These are phyloP conservation scores for Penicillium expansum DNA, from an alignment of 2,329 filamentous ascomycete genomes.

Conservation along the genomic window DNA sequence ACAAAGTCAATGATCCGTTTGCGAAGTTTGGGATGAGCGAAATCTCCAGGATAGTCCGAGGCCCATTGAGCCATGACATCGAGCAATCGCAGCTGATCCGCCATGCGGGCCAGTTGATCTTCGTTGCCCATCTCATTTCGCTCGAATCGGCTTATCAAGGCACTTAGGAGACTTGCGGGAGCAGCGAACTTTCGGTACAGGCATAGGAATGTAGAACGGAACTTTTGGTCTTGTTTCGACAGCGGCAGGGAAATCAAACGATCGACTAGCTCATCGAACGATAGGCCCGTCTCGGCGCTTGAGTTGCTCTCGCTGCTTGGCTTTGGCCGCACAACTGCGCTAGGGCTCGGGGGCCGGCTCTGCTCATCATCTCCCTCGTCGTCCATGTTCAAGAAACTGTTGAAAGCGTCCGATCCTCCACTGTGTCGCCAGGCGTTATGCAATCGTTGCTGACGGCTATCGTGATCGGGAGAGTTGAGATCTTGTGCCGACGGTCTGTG, in stretches of 20 bases:
- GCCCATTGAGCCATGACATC: constrained; percentile 88
- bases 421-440: constrained; percentile 41
- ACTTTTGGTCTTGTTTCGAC: constrained; percentile 85
- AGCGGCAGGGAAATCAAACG: constrained; percentile 78
- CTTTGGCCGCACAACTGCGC: constrained; percentile 31
- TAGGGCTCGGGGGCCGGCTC: constrained; percentile 29
- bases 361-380: constrained; percentile 39
- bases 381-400: constrained; percentile 44
- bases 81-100: constrained; percentile 78
- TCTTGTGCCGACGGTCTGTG: constrained; percentile 31
- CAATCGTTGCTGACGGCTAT: constrained; percentile 34
- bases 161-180: constrained; percentile 71
- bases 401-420: constrained; percentile 42
- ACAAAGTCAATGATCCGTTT: constrained; percentile 74
- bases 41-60: constrained; percentile 84
- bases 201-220: constrained; percentile 82
- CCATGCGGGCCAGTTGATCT: constrained; percentile 71
- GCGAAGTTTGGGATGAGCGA: constrained; percentile 73
- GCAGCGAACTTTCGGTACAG: constrained; percentile 91
- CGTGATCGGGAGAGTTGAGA: constrained; percentile 31
- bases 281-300: constrained; percentile 37
- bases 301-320: constrained; percentile 32
- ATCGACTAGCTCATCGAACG: constrained; percentile 72
- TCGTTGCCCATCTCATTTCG: constrained; percentile 72
- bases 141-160: constrained; percentile 62